Evolutionary conservation across 2,329 filamentous ascomycete species (phyloP), one percentile per base, ranked within the genome.

Genomic region (Stagonosporopsis vannaccii): DNA sequence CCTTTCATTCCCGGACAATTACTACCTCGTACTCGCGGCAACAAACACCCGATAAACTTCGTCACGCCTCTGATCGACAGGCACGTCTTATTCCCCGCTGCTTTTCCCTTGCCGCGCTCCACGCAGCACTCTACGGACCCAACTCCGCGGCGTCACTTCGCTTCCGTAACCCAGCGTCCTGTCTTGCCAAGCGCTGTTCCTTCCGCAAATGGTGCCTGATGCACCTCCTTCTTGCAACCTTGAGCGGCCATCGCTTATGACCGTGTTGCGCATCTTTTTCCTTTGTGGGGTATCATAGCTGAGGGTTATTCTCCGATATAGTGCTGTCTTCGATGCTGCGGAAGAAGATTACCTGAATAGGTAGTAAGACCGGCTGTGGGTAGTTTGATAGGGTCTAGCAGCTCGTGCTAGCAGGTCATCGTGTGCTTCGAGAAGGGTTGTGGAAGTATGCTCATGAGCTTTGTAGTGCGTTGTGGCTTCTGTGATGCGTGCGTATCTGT

Each of bases 261-360:
- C 32, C 15, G 42, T 25, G 11, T 35, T 55, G 45, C 51, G 45
- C 51, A 49, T 49, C 45, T 49, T 55, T 55, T n/a, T 32, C 28
- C 51, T 43, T 41, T 33, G 25, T 26, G 39, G 44, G 37, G n/a
- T 33, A 9, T 19, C 17, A 37, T 20, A 19, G 2, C 28, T 28
- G 26, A 25, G 35, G 13, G 7, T 35, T 54, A 54, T 54, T 49
- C 51, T 55, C 45, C 51, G 51, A 49, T 39, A 44, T 55, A 55
- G 51, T 40, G 51, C 51, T 55, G 45, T 49, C 19, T 49, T 55
- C 45, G 51, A 55, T 44, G 44, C 45, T 33, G 28, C 51, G 51
- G 45, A 49, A 40, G 25, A 49, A 19, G 40, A n/a, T 44, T 55
- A 33, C 51, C 51, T 25, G 30, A 55, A 37, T 30, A 41, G 51